phyloP scores from a whole-genome alignment of 1,284 basidiomycete genomes.

The Sanguinoderma infundibulare region DNA sequence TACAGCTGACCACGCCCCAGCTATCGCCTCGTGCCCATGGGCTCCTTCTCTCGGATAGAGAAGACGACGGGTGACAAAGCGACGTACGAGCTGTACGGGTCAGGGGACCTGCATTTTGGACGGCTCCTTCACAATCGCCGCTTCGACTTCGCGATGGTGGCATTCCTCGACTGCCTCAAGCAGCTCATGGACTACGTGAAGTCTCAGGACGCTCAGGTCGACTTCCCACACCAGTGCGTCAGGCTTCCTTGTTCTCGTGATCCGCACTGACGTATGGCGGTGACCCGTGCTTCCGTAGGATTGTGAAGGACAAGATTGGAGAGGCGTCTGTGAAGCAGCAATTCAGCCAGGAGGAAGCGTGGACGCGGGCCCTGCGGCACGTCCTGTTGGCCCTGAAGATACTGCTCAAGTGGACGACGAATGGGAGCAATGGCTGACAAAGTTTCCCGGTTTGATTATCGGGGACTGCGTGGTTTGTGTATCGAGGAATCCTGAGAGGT shows the following conservation, averaged over 20 bases:
- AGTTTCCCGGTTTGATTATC: background rate
- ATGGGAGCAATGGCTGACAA: conserved; percentile 64
- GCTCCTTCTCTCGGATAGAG: conserved; percentile 92
- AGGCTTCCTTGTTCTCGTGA: conserved; percentile 17
- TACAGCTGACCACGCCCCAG: conserved; percentile 45
- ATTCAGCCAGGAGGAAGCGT: conserved; percentile 93
- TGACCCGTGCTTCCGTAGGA: conserved; percentile 49
- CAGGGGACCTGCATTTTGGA: conserved; percentile 87
- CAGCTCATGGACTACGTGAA: conserved; percentile 88
- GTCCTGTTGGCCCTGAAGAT: conserved; percentile 90
- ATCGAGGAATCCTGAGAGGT: background rate
- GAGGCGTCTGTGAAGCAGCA: conserved; percentile 94
- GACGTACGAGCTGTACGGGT: conserved; percentile 88
- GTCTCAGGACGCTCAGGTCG: conserved; percentile 71
- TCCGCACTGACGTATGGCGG: conserved; percentile 10
- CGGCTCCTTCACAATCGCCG: conserved; percentile 91
- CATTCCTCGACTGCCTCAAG: conserved; percentile 92
- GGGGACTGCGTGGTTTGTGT: no score
- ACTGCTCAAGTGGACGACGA: conserved; percentile 83
- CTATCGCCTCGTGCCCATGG: conserved; percentile 89
- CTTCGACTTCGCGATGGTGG: conserved; percentile 96
- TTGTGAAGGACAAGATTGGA: conserved; percentile 94
- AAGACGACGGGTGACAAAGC: conserved; percentile 83
- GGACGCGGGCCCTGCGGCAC: conserved; percentile 93
- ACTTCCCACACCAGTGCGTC: conserved; percentile 85